Evolutionary conservation across 768 basidiomycete species (phyloP).

Genomic region (Infundibulicybe gibba): DNA sequence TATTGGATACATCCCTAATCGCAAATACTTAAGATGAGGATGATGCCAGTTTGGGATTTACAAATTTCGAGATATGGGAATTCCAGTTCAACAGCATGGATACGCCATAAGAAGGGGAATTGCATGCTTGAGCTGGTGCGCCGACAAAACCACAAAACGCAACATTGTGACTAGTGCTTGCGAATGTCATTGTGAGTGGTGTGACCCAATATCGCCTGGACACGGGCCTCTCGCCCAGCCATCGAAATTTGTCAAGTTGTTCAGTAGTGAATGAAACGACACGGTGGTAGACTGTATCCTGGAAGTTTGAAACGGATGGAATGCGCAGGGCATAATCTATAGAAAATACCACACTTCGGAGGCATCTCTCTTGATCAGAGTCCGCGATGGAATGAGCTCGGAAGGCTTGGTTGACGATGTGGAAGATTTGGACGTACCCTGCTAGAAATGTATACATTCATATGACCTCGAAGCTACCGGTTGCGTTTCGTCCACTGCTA

Average conservation of each 20-base stretch:
- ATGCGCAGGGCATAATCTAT: slow-evolving; percentile 14
- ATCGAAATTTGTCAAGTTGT: slow-evolving; percentile 10
- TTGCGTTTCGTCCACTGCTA: neutral
- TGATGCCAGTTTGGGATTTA: slow-evolving; percentile 9
- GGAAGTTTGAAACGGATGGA: slow-evolving; percentile 7
- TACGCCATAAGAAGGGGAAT: slow-evolving; percentile 12
- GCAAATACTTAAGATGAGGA: slow-evolving; percentile 15
- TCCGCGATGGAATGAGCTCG: slow-evolving; percentile 7
- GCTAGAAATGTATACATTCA: slow-evolving; percentile 14
- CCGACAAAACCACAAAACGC: slow-evolving; percentile 11
- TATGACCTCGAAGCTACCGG: slow-evolving; percentile 7
- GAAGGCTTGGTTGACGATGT: slow-evolving; percentile 13
- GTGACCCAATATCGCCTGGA: slow-evolving; percentile 16
- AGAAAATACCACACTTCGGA: slow-evolving; percentile 17
- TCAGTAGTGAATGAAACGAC: slow-evolving; percentile 10
- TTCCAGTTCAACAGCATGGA: slow-evolving; percentile 13
- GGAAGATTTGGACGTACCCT: slow-evolving; percentile 16
- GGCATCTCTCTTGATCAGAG: slow-evolving; percentile 3
- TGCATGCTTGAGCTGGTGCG: neutral
- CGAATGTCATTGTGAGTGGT: slow-evolving; percentile 15
- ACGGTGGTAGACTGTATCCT: slow-evolving; percentile 14
- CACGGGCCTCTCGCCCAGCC: slow-evolving; percentile 13
- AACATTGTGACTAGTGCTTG: slow-evolving; percentile 9
- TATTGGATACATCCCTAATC: slow-evolving; percentile 14
- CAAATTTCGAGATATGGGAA: slow-evolving; percentile 8